These are phyloP conservation scores for Paxillus involutus DNA, from an alignment of 768 basidiomycete genomes.

Conservation along the genomic window DNA sequence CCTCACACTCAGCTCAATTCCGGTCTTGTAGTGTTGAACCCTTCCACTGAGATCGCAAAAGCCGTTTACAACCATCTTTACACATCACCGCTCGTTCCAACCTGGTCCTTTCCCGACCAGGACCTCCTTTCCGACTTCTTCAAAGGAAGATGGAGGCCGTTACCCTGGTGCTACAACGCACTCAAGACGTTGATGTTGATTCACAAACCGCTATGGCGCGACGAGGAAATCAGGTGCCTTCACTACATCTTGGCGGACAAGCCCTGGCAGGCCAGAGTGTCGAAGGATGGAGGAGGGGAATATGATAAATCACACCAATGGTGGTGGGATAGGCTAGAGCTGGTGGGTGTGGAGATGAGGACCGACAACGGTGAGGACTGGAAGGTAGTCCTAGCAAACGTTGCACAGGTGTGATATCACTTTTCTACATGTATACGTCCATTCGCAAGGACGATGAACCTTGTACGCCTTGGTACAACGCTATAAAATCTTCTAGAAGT, in stretches of 20 bases:
- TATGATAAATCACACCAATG: constrained; percentile 59
- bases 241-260: constrained; percentile 89
- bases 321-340: constrained; percentile 78
- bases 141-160: constrained; percentile 70
- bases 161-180: constrained; percentile 91
- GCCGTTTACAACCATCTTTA: constrained; percentile 45
- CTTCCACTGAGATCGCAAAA: constrained; percentile 57
- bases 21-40: constrained; percentile 82
- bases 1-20: constrained; percentile 87
- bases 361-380: constrained; percentile 45
- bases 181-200: constrained; percentile 79
- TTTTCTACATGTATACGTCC: background rate
- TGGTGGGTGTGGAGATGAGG: constrained; percentile 42
- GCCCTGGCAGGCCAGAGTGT: constrained; percentile 69
- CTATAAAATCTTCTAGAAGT: background rate
- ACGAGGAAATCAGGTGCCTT: constrained; percentile 81
- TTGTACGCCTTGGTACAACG: background rate
- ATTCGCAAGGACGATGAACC: background rate
- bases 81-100: constrained; percentile 50
- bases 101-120: constrained; percentile 86
- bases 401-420: constrained; percentile 30
- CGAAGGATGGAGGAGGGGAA: constrained; percentile 39
- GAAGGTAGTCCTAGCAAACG: constrained; percentile 50
- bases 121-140: constrained; percentile 86
- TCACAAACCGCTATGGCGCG: constrained; percentile 79